phyloP scores from a whole-genome alignment of 495 filamentous ascomycete genomes.

The Ascobolus immersus region DNA sequence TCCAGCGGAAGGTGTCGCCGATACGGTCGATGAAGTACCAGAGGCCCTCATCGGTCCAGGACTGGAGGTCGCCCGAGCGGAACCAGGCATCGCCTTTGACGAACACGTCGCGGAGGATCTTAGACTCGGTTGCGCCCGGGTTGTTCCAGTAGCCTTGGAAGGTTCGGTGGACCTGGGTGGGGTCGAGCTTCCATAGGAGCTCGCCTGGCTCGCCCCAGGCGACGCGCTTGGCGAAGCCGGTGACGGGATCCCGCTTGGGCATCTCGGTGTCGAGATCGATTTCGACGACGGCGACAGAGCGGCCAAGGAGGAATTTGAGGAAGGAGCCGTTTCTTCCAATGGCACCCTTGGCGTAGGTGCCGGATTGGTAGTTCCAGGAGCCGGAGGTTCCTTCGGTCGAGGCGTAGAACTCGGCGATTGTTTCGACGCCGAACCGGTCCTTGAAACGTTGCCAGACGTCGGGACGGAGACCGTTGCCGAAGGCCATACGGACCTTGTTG shows the following conservation, averaged over 20 bases:
- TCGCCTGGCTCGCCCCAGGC: slow-evolving; percentile 47
- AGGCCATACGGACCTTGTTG: slow-evolving; percentile 53
- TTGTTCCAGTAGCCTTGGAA: slow-evolving; percentile 86
- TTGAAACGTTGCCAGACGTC: slow-evolving; percentile 82
- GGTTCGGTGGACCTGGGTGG: slow-evolving; percentile 30
- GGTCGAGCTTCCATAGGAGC: slow-evolving; percentile 47
- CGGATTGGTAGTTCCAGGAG: slow-evolving; percentile 50
- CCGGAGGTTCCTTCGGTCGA: slow-evolving; percentile 56
- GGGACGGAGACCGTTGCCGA: slow-evolving; percentile 77
- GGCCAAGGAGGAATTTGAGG: slow-evolving; percentile 27
- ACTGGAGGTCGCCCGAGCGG: slow-evolving; percentile 61
- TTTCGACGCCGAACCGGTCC: slow-evolving; percentile 57
- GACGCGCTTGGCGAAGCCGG: slow-evolving; percentile 41
- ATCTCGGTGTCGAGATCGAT: slow-evolving; percentile 47
- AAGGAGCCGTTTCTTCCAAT: slow-evolving; percentile 54
- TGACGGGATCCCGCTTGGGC: slow-evolving; percentile 44
- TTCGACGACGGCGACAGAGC: slow-evolving; percentile 32
- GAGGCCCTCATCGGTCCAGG: slow-evolving; percentile 41
- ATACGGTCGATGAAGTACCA: slow-evolving; percentile 76
- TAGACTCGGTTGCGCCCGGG: slow-evolving; percentile 40
- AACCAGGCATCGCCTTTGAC: slow-evolving; percentile 66
- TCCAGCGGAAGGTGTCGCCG: slow-evolving; percentile 90
- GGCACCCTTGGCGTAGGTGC: slow-evolving; percentile 51
- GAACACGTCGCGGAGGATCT: slow-evolving; percentile 57
- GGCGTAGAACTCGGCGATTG: slow-evolving; percentile 71